A percentile compares a stretch with the other conserved stretches of the same genome.
phyloP scores from a whole-genome alignment of 441 rosid genomes.

The Lepidium campestre region DNA sequence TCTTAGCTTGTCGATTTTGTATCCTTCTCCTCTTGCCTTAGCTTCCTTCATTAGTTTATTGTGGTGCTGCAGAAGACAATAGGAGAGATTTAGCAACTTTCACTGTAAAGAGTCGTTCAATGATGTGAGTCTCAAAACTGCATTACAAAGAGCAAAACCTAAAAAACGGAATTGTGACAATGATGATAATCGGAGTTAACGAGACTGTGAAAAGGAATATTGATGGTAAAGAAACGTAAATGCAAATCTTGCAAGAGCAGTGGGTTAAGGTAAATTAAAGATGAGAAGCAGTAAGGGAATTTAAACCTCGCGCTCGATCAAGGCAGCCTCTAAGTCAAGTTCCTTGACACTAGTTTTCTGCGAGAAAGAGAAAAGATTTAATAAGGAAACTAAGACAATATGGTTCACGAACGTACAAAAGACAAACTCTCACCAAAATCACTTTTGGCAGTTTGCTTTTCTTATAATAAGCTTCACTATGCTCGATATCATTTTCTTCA shows the following conservation, averaged over 20 bases:
- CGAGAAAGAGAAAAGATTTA: slow-evolving; percentile 16
- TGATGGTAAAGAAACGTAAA: neutral
- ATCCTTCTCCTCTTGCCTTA: slow-evolving; percentile 63
- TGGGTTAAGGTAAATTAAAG: neutral
- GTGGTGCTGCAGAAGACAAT: slow-evolving; percentile 48
- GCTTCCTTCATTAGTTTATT: slow-evolving; percentile 69
- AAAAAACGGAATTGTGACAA: neutral
- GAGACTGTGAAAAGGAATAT: neutral
- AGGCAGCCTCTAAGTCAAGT: slow-evolving; percentile 86
- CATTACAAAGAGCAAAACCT: neutral
- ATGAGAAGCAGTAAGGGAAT: slow-evolving; percentile 8
- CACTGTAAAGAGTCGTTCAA: neutral
- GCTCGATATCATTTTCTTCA: slow-evolving; percentile 55
- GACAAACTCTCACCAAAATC: slow-evolving; percentile 48
- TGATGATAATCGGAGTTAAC: neutral
- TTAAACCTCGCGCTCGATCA: slow-evolving; percentile 73
- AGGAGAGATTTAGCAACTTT: neutral
- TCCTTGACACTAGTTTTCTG: slow-evolving; percentile 94
- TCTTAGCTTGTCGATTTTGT: slow-evolving; percentile 65
- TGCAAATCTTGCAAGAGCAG: neutral
- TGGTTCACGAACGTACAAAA: neutral
- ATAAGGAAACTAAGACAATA: slow-evolving; percentile 21
- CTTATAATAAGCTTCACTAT: slow-evolving; percentile 60
- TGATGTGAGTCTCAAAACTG: neutral
- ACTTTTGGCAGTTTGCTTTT: slow-evolving; percentile 55